phyloP scores from a whole-genome alignment of 345 rosid genomes.

The Citrus maxima region DNA sequence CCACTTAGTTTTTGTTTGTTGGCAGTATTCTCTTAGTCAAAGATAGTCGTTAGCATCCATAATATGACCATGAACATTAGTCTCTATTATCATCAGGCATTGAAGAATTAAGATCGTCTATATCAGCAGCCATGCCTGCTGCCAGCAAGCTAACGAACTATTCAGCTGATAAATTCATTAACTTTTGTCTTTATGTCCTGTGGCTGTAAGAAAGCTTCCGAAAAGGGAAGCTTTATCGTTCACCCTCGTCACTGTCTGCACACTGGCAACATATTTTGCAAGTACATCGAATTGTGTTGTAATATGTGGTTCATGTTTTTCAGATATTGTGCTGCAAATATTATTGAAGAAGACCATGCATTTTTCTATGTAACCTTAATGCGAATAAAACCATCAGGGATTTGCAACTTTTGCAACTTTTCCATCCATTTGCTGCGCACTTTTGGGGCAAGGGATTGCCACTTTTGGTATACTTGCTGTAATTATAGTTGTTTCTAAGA shows the following conservation, averaged over 20 bases:
- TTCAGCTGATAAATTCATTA: not conserved
- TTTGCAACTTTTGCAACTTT: not conserved
- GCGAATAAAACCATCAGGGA: not conserved
- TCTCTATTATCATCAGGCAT: not conserved
- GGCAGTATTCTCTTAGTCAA: not conserved
- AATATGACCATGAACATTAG: not conserved
- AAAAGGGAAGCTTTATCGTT: not conserved
- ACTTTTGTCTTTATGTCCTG: not conserved
- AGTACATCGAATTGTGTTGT: not conserved
- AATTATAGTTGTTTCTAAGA: not conserved
- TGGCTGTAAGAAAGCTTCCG: not conserved
- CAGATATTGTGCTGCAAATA: not conserved
- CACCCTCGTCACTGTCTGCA: not conserved
- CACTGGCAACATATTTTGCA: not conserved
- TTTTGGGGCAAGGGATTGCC: not conserved
- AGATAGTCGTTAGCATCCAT: not conserved
- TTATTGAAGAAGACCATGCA: not conserved
- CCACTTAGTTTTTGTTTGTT: not conserved
- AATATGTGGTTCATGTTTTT: not conserved
- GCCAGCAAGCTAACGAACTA: not conserved
- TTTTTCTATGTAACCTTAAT: not conserved
- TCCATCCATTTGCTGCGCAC: not conserved
- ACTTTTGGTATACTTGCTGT: not conserved
- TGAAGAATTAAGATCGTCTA: not conserved
- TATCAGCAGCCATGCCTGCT: not conserved